Conservation (phyloP, 2,329 filamentous ascomycete species). For the Pseudogymnoascus sp. region DNA sequence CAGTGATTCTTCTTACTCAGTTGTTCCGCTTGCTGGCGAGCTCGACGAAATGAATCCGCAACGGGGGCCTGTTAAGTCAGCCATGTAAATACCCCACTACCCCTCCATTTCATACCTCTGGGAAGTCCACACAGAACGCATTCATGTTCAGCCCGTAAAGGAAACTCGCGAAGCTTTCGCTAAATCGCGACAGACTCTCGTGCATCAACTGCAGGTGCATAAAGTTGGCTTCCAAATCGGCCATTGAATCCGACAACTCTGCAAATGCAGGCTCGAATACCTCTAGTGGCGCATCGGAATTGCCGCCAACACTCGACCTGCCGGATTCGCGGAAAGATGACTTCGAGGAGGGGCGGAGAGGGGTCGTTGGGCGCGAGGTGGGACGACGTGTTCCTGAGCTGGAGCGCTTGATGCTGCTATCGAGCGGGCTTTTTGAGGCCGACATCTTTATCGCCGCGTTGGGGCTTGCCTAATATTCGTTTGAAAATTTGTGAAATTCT, state of each 20-base stretch:
- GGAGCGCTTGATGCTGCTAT: constrained; percentile 22
- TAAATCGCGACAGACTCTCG: constrained; percentile 85
- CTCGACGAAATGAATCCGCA: constrained; percentile 68
- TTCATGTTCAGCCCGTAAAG: constrained; percentile 98
- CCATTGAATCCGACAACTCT: constrained; percentile 87
- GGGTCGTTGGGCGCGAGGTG: constrained; percentile 66
- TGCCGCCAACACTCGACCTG: constrained; percentile 42
- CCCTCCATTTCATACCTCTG: constrained; percentile 54
- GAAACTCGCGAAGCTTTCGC: constrained; percentile 92
- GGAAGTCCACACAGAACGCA: constrained; percentile 96
- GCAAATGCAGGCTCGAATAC: constrained; percentile 83
- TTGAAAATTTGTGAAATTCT: background rate
- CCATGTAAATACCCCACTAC: background rate
- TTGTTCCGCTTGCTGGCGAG: constrained; percentile 48
- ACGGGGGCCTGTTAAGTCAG: constrained; percentile 58
- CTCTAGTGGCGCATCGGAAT: constrained; percentile 63
- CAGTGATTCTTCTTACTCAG: constrained; percentile 29
- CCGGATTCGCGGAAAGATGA: constrained; percentile 77
- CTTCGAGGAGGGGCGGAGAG: constrained; percentile 80
- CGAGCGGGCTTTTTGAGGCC: constrained; percentile 24
- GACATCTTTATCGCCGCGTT: constrained; percentile 11
- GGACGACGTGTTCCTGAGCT: constrained; percentile 22
- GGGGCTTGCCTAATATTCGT: background rate
- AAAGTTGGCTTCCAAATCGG: constrained; percentile 93
- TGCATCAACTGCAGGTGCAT: constrained; percentile 97